Evolutionary conservation across 2,329 filamentous ascomycete genomes (phyloP).

Genomic region (Fusarium sp.): DNA sequence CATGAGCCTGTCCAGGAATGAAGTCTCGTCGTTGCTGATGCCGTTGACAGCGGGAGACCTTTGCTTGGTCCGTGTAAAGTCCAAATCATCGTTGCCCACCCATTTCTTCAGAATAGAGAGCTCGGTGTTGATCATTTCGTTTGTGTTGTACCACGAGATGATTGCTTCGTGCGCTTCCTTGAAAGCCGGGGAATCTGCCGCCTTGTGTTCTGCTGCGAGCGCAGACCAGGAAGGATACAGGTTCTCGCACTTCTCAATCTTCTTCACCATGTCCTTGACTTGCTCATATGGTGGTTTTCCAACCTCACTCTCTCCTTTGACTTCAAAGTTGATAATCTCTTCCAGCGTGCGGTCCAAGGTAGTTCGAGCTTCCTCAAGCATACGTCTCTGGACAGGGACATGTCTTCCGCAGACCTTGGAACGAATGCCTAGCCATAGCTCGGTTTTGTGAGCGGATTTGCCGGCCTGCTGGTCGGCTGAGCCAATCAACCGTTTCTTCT

Average conservation of each 20-base stretch:
- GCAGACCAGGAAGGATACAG: slow-evolving; percentile 85
- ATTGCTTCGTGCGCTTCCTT: slow-evolving; percentile 88
- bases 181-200: slow-evolving; percentile 81
- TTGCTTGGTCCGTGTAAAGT: slow-evolving; percentile 83
- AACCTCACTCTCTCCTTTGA: slow-evolving; percentile 92
- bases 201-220: slow-evolving; percentile 79
- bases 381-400: slow-evolving; percentile 83
- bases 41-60: slow-evolving; percentile 74
- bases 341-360: slow-evolving; percentile 82
- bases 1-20: slow-evolving; percentile 92
- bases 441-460: slow-evolving; percentile 77
- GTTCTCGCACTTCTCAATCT: slow-evolving; percentile 89
- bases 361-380: slow-evolving; percentile 86
- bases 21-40: slow-evolving; percentile 85
- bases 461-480: slow-evolving; percentile 70
- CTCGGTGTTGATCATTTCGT: slow-evolving; percentile 94
- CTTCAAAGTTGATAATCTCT: slow-evolving; percentile 91
- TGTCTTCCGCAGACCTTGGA: slow-evolving; percentile 87
- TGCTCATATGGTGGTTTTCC: slow-evolving; percentile 90
- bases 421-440: slow-evolving; percentile 89
- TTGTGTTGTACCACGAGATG: slow-evolving; percentile 97
- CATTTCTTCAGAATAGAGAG: slow-evolving; percentile 91
- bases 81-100: slow-evolving; percentile 96
- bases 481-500: slow-evolving; percentile 94
- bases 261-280: slow-evolving; percentile 87